phyloP scores from a whole-genome alignment of 805 yeast species.

The Pichia gijzeniarum region DNA sequence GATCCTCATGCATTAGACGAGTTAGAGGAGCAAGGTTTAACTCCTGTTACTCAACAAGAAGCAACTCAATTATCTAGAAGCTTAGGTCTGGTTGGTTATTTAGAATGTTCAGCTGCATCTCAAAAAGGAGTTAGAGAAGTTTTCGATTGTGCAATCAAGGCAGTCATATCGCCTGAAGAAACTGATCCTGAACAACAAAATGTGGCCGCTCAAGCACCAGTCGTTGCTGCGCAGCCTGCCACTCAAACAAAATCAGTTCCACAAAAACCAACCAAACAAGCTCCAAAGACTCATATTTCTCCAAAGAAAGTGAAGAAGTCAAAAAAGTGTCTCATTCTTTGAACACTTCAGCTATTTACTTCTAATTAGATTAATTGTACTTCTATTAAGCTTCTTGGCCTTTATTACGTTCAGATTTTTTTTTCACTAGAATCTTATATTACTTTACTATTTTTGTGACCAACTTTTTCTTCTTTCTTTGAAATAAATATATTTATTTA shows the following conservation, averaged over 20 bases:
- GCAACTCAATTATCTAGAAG: constrained; percentile 65
- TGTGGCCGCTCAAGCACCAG: not conserved
- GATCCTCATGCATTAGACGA: constrained; percentile 71
- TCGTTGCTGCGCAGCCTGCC: not conserved
- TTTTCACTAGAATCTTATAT: not conserved
- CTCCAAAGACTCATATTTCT: constrained; percentile 11
- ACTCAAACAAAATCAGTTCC: not conserved
- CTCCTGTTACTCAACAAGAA: constrained; percentile 56
- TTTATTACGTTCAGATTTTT: not conserved
- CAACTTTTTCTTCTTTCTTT: constrained; percentile 5
- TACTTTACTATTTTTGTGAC: not conserved
- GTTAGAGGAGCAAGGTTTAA: constrained; percentile 52
- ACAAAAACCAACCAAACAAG: constrained; percentile 2
- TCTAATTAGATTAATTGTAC: not conserved
- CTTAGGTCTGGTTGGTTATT: constrained; percentile 63
- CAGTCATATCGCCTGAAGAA: constrained; percentile 52
- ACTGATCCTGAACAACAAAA: constrained; percentile 6
- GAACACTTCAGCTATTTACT: constrained; percentile 9
- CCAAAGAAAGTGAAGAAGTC: constrained; percentile 33
- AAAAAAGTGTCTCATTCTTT: constrained; percentile 44
- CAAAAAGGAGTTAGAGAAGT: constrained; percentile 82
- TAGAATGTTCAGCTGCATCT: constrained; percentile 88
- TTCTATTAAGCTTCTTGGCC: not conserved
- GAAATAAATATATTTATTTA: not conserved
- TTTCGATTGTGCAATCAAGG: constrained; percentile 74